Conservation (phyloP, 2,329 filamentous ascomycete genomes). For the Penicillium sp. region DNA sequence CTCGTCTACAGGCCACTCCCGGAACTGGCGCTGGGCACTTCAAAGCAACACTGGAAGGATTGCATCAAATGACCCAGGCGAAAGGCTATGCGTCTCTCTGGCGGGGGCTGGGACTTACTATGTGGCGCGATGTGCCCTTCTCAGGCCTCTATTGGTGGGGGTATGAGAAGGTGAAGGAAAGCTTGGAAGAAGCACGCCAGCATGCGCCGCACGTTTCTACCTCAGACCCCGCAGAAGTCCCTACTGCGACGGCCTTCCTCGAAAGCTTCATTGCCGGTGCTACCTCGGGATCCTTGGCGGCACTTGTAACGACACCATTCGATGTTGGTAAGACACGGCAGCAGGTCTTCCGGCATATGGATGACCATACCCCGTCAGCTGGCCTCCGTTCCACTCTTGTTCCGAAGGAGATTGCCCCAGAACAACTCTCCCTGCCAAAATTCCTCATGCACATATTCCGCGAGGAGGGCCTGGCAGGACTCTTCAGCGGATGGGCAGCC, state of each 20-base stretch:
- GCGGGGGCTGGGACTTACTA: conserved; percentile 84
- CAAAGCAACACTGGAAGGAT: conserved; percentile 73
- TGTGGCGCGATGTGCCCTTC: conserved; percentile 97
- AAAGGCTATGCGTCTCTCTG: conserved; percentile 84
- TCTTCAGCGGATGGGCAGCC: conserved; percentile 92
- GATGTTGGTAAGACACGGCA: conserved; percentile 97
- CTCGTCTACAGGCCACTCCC: conserved; percentile 81
- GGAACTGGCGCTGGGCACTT: conserved; percentile 68
- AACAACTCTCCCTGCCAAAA: conserved; percentile 76
- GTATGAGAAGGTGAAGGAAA: conserved; percentile 80
- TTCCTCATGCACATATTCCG: conserved; percentile 91
- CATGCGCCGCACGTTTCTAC: conserved; percentile 40
- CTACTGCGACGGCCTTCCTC: conserved; percentile 64
- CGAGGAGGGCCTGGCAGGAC: conserved; percentile 76
- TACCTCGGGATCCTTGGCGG: conserved; percentile 79
- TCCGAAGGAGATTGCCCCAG: conserved; percentile 54
- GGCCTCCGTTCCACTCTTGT: conserved; percentile 9
- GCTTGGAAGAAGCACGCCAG: conserved; percentile 69
- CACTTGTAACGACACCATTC: conserved; percentile 89
- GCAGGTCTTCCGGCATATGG: conserved; percentile 73
- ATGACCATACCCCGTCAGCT: conserved; percentile 37
- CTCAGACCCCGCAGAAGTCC: conserved; percentile 67
- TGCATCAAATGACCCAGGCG: conserved; percentile 76
- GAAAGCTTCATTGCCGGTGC: conserved; percentile 91
- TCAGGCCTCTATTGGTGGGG: conserved; percentile 98